These are phyloP conservation scores for Arctium lappa DNA, from an alignment of 129 eudicot genomes.

Conservation along the genomic window DNA sequence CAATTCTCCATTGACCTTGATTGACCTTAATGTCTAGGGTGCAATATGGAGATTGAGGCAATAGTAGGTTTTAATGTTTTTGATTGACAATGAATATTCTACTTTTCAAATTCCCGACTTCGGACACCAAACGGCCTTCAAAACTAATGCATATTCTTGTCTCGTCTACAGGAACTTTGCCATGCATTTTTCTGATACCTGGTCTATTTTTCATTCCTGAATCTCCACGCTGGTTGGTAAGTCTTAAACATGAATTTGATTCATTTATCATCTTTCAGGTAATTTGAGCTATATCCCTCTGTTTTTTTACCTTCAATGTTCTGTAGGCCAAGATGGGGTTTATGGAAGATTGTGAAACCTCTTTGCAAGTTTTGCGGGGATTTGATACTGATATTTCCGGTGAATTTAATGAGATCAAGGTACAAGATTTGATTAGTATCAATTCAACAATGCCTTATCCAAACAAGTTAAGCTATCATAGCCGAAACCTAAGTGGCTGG, in stretches of 20 bases:
- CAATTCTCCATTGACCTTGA: not conserved
- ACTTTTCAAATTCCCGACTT: not conserved
- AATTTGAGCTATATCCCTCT: not conserved
- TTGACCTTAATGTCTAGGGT: not conserved
- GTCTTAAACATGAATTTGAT: slow-evolving; percentile 4
- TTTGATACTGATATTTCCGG: slow-evolving; percentile 65
- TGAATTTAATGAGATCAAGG: slow-evolving; percentile 81
- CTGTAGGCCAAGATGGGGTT: slow-evolving; percentile 79
- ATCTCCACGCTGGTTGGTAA: slow-evolving; percentile 96
- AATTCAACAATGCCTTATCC: not conserved
- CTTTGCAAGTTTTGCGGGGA: slow-evolving; percentile 84
- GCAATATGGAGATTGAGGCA: not conserved
- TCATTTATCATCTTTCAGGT: not conserved
- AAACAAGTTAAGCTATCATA: not conserved
- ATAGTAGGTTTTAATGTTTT: not conserved
- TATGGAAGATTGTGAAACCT: slow-evolving; percentile 74
- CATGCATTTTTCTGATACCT: slow-evolving; percentile 70
- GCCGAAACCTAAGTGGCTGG: not conserved
- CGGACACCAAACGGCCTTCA: not conserved
- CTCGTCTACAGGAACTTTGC: slow-evolving; percentile 51
- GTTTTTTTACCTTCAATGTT: slow-evolving; percentile 2
- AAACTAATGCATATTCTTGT: not conserved
- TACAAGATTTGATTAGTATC: slow-evolving; percentile 11
- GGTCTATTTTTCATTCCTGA: slow-evolving; percentile 85
- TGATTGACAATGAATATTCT: not conserved